Evolutionary conservation across 2,329 filamentous ascomycete genomes (phyloP).

Genomic region (Talaromyces rugulosus): DNA sequence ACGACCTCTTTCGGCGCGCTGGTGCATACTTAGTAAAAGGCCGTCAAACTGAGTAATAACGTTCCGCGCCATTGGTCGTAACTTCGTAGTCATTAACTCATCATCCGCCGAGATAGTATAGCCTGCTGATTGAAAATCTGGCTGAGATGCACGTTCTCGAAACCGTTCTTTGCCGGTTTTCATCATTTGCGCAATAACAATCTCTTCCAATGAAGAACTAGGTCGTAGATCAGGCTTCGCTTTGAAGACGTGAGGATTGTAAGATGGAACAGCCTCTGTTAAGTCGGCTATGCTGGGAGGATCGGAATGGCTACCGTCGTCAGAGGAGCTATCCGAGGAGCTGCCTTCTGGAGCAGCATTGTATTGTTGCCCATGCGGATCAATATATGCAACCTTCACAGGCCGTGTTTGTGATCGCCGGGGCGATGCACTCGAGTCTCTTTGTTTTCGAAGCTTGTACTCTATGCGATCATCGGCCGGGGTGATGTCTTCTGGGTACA

Average conservation of each 20-base stretch:
- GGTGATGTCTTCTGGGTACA: not conserved
- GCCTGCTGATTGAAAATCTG: slow-evolving; percentile 14
- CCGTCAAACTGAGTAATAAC: slow-evolving; percentile 66
- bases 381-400: not conserved
- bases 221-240: slow-evolving; percentile 44
- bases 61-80: slow-evolving; percentile 67
- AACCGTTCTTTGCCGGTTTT: slow-evolving; percentile 66
- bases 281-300: slow-evolving; percentile 51
- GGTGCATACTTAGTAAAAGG: slow-evolving; percentile 67
- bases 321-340: not conserved
- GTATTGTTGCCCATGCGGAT: not conserved
- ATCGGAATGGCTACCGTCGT: slow-evolving; percentile 59
- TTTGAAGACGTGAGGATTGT: slow-evolving; percentile 52
- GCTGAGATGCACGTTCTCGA: slow-evolving; percentile 33
- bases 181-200: slow-evolving; percentile 63
- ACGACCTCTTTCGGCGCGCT: slow-evolving; percentile 54
- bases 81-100: slow-evolving; percentile 58
- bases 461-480: not conserved
- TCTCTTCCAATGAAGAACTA: slow-evolving; percentile 64
- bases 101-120: slow-evolving; percentile 67
- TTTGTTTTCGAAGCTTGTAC: not conserved
- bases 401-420: not conserved
- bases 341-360: not conserved
- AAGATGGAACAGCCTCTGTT: slow-evolving; percentile 43
- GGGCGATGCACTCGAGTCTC: not conserved